Evolutionary conservation across 306 rosid species (phyloP).

Genomic region (Potentilla sterilis): DNA sequence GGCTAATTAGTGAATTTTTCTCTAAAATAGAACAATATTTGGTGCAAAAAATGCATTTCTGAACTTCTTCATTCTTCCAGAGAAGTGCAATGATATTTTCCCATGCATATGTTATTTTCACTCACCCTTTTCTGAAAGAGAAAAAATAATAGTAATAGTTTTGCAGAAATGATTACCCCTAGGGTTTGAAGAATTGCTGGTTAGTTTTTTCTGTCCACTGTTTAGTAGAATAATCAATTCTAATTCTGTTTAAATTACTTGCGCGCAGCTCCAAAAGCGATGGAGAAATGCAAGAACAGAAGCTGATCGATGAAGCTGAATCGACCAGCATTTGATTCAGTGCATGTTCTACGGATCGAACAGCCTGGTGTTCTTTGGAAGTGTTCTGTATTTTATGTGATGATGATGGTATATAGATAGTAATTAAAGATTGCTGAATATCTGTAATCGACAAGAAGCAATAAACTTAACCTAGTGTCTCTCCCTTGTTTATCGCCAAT

Average conservation of each 20-base stretch:
- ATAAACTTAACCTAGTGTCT: conserved; percentile 63
- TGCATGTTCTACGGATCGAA: conserved; percentile 20
- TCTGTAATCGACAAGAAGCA: conserved; percentile 69
- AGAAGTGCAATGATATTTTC: not conserved
- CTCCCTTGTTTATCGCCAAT: conserved; percentile 59
- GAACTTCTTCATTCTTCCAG: not conserved
- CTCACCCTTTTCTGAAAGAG: not conserved
- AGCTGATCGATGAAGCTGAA: conserved; percentile 48
- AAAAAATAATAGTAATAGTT: not conserved
- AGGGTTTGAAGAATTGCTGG: not conserved
- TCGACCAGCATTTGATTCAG: not conserved
- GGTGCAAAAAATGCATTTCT: not conserved
- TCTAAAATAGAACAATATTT: not conserved
- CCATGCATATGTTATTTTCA: not conserved
- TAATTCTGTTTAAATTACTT: conserved; percentile 17
- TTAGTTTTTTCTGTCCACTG: not conserved
- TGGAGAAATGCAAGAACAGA: conserved; percentile 99
- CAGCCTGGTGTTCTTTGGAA: conserved; percentile 38
- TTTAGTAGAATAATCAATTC: not conserved
- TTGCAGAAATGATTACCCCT: not conserved
- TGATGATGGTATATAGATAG: conserved; percentile 58
- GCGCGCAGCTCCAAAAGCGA: conserved; percentile 92
- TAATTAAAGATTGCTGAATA: conserved; percentile 32
- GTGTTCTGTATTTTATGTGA: conserved; percentile 51
- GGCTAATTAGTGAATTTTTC: not conserved